Evolutionary conservation across 176 grass and related monocot genomes (phyloP), one percentile per base, ranked within the genome.

Genomic region (Bolboschoenus planiculmis): DNA sequence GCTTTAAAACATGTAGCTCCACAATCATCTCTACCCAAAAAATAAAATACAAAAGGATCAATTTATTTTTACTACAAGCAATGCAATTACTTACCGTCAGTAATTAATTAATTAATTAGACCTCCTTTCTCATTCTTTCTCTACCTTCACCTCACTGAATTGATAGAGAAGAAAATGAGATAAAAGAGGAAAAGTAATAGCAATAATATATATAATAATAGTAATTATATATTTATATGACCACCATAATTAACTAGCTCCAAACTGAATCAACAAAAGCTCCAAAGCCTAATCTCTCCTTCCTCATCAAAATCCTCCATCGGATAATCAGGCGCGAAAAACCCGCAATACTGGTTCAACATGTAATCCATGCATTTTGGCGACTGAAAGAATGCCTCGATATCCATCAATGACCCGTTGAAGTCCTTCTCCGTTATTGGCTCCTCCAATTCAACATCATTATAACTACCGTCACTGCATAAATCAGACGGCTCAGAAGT

Each of bases 1-100:
- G 81, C 91, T 85, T 96, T 91, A 97, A 97, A 97, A 97, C 84
- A 97, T 93, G 91, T 93, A 97, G 94, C 87, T 88, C 84, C 89
- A 84, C 62, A 74, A 65, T n/a, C 83, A 43, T 86, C 85, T 78
- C 47, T 79, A 73, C 65, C 78, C 81, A 51, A 46, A 48, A 68
- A 26, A 34, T 74, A 23, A 83, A 71, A 27, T 48, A 50, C n/a
- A 87, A 57, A 26, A 27, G 73, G 73, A 67, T 79, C n/a, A 40
- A 58, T 84, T 70, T 75, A 27, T 65, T 65, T 53, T 66, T 55
- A 48, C 37, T 71, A 83, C 7, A 78, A 46, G 10, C 26, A 76
- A 31, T 51, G 5, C 79, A 64, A 64, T 79, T 33, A 65, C 37
- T 65, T 55, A 34, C 5, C 27, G 79, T 82, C 23, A 82, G 79